Conservation (phyloP, 2,329 filamentous ascomycete genomes). For the Lojkania enalia region DNA sequence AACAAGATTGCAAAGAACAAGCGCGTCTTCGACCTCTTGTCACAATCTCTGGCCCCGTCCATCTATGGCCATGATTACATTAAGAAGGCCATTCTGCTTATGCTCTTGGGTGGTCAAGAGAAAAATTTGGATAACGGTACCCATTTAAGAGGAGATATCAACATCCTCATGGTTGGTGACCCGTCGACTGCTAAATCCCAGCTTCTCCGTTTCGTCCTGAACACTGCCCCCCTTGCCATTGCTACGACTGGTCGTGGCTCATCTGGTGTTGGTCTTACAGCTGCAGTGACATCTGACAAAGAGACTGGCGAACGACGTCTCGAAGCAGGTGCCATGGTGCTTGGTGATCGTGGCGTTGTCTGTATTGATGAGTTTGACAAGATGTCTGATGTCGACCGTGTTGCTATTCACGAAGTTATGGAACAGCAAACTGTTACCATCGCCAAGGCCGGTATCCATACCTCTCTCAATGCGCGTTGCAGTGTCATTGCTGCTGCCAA, state of each 20-base stretch:
- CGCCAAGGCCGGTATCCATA: conserved; percentile 97
- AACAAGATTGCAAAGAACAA: conserved; percentile 96
- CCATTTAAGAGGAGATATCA: conserved; percentile 97
- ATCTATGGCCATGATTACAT: conserved; percentile 98
- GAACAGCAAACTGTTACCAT: conserved; percentile 99
- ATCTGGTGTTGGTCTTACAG: conserved; percentile 95
- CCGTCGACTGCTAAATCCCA: conserved; percentile 99
- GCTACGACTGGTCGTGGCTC: conserved; percentile 96
- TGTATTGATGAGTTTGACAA: conserved; percentile 99
- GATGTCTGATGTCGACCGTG: conserved; percentile 97
- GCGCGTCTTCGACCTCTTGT: conserved; percentile 88
- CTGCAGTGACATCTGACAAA: conserved; percentile 94
- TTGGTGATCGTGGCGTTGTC: conserved; percentile 93
- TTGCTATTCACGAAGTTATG: conserved; percentile 99
- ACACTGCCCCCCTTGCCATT: conserved; percentile 94
- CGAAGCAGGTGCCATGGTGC: conserved; percentile 98
- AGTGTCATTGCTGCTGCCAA: conserved; percentile 96
- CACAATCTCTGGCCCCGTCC: conserved; percentile 91
- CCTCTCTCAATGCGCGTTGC: conserved; percentile 92
- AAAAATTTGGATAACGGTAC: conserved; percentile 99
- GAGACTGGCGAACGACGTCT: conserved; percentile 94
- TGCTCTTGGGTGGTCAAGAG: conserved; percentile 94
- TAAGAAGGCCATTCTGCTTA: conserved; percentile 94
- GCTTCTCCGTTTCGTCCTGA: conserved; percentile 91
- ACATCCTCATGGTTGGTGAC: conserved; percentile 98